Evolutionary conservation across 805 yeast genomes (phyloP).

Genomic region (Candida insectalens): DNA sequence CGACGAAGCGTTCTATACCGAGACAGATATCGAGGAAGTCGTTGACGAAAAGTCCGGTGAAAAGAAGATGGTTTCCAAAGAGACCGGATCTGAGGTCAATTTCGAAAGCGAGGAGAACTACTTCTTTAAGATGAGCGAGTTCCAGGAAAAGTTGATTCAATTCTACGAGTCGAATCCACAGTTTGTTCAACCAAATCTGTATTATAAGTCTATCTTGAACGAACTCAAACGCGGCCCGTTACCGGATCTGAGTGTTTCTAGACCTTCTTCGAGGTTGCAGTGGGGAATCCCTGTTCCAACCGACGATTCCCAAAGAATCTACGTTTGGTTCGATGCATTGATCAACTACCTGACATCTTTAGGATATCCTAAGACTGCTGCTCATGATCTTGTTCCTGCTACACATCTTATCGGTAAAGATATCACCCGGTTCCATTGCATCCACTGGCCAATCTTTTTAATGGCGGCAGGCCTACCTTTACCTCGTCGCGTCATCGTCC

Average conservation of each 20-base stretch:
- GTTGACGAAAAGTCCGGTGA: constrained; percentile 23
- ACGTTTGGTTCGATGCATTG: constrained; percentile 96
- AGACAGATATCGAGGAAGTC: constrained; percentile 50
- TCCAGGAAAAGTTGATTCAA: constrained; percentile 44
- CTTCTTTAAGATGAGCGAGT: constrained; percentile 65
- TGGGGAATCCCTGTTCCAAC: constrained; percentile 93
- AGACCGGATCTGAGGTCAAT: constrained; percentile 67
- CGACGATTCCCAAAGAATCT: constrained; percentile 68
- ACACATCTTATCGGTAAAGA: constrained; percentile 90
- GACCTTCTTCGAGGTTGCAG: constrained; percentile 65
- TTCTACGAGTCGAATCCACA: constrained; percentile 37
- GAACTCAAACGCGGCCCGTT: constrained; percentile 44
- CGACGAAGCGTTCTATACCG: constrained; percentile 92
- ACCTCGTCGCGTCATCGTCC: constrained; percentile 75
- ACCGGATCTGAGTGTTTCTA: constrained; percentile 73
- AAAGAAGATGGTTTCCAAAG: constrained; percentile 36
- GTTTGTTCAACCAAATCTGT: constrained; percentile 59
- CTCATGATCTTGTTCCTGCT: constrained; percentile 14
- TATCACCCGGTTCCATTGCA: constrained; percentile 77
- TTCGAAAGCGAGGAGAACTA: constrained; percentile 78
- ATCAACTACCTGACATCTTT: constrained; percentile 68
- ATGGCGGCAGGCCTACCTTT: constrained; percentile 68
- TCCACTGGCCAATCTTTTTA: constrained; percentile 90
- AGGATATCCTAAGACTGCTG: constrained; percentile 38
- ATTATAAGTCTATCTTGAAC: constrained; percentile 41